Conservation (phyloP, 257 asterid genomes). For the Knoxia roxburghii region DNA sequence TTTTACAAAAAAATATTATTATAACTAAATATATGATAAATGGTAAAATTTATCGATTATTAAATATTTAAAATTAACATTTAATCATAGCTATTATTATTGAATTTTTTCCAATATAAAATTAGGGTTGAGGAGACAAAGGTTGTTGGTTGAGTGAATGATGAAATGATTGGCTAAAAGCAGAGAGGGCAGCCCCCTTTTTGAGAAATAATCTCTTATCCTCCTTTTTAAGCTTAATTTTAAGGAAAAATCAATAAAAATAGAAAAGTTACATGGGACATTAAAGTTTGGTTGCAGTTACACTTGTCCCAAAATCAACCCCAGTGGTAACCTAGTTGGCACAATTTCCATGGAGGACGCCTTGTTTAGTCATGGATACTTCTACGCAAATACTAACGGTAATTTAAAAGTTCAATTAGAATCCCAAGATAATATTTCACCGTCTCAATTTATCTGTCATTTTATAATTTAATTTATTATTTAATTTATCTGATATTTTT, state of each 20-base stretch:
- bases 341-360: conserved; percentile 3
- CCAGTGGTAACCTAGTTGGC: background rate
- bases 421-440: background rate
- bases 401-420: background rate
- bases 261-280: background rate
- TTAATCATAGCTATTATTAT: too few species aligned
- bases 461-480: too few species aligned
- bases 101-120: too few species aligned
- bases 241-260: background rate
- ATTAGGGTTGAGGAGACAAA: conserved; percentile 18
- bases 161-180: conserved; percentile 17
- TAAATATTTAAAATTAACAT: too few species aligned
- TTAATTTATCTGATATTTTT: too few species aligned
- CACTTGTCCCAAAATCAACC: background rate
- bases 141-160: conserved; percentile 20
- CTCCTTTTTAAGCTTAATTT: background rate
- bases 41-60: too few species aligned
- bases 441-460: too few species aligned
- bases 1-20: too few species aligned
- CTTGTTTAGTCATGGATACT: background rate
- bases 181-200: conserved; percentile 15
- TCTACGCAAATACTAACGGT: background rate
- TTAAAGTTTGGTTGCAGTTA: background rate
- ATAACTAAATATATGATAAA: too few species aligned
- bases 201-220: background rate